Conservation (phyloP, 495 filamentous ascomycete species). For the Xylaria acuta region DNA sequence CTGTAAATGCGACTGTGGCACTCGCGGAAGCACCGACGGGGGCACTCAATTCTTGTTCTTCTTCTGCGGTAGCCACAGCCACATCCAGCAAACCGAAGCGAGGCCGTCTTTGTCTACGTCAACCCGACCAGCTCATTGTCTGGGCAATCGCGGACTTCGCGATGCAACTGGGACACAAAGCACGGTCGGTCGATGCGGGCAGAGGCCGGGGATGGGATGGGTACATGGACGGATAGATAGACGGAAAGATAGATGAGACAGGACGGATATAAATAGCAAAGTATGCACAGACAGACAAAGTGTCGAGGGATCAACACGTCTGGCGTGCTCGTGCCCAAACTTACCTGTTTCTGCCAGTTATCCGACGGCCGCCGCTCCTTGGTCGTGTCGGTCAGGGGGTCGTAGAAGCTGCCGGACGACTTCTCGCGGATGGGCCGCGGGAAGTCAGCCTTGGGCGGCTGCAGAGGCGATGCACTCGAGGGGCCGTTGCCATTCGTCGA, state of each 20-base stretch:
- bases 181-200: constrained; percentile 16
- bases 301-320: not conserved
- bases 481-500: constrained; percentile 38
- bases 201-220: constrained; percentile 23
- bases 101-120: constrained; percentile 23
- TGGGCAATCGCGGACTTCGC: not conserved
- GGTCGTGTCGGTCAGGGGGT: constrained; percentile 60
- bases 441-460: constrained; percentile 44
- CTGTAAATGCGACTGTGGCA: constrained; percentile 12
- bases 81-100: constrained; percentile 9
- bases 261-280: not conserved
- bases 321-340: constrained; percentile 6
- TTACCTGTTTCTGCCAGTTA: constrained; percentile 44
- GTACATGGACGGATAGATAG: constrained; percentile 27
- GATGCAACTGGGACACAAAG: not conserved
- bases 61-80: not conserved
- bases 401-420: constrained; percentile 58
- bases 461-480: constrained; percentile 43
- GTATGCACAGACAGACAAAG: not conserved
- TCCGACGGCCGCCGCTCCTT: constrained; percentile 55
- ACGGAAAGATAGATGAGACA: constrained; percentile 14
- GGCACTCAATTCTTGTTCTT: constrained; percentile 11
- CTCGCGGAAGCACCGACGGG: constrained; percentile 19
- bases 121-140: not conserved
- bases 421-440: constrained; percentile 53